Evolutionary conservation across 495 filamentous ascomycete genomes (phyloP), one percentile per base, ranked within the genome.

Genomic region (Penicillium taxi): DNA sequence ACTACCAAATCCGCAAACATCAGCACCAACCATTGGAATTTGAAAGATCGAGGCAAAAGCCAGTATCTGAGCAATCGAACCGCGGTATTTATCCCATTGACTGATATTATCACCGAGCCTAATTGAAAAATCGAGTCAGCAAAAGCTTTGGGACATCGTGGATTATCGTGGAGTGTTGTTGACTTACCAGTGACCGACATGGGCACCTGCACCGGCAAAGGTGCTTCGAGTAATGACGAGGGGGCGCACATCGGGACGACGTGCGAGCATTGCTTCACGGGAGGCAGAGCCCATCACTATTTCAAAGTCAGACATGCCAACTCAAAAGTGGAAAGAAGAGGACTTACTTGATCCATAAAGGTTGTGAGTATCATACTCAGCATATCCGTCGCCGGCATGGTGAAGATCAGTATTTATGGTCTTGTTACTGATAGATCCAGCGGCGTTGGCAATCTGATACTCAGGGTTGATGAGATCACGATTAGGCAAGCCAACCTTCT

Each of bases 351-450:
- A 78, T 26, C 87, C 87, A 55, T 85, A 91, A 8, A 94, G 59
- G 52, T 94, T 94, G 59, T 94, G 87, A 2, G 77, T 80, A 44
- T 86, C 87, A 52, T 89, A 90, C 58, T 86, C 81, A 11, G 60
- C 60, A 35, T 78, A 69, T 1, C 82, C 83, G 42, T 82, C 52
- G 0, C 54, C 80, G 30, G 78, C 65, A 55, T 93, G 84, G 4
- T 83, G 66, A 23, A 91, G 53, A 55, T 87, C 71, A 2, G 86
- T 88, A 47, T 79, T 67, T 35, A 88, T 73, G 0, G 87, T 90
- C 42, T 78, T 72, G 59, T 84, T 82, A 26, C 74, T 80, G 28
- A 93, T 62, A 4, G 74, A 71, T 12, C 80, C 81, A 2, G 73
- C 78, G 27, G 70, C 76, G 56, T 91, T 87, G 43, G 78, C 66